Percentiles rank a stretch among this genome's conserved stretches.
Evolutionary conservation across 225 moss, liverwort and hornwort species (phyloP).

Genomic region (Physcomitrellopsis africana): DNA sequence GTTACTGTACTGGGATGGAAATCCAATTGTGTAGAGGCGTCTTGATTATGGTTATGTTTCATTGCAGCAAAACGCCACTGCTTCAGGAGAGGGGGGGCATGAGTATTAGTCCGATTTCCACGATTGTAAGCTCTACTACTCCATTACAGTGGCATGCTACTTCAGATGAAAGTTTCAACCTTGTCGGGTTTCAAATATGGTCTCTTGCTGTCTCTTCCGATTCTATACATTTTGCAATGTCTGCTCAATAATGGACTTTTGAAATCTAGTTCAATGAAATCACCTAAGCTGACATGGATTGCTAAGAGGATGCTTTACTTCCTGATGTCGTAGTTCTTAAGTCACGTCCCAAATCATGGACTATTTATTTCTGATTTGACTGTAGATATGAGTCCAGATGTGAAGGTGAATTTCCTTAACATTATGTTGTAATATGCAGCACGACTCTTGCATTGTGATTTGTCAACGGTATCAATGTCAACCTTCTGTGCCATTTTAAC

Average conservation of each 20-base stretch:
- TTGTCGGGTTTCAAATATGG: too few relatives aligned
- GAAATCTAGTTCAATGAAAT: too few relatives aligned
- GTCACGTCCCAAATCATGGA: too few relatives aligned
- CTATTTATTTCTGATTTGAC: too few relatives aligned
- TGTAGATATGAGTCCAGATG: too few relatives aligned
- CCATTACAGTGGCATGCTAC: not conserved
- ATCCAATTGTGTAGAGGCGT: slow-evolving; percentile 3
- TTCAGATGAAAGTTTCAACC: not conserved
- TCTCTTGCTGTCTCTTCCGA: too few relatives aligned
- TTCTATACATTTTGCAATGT: too few relatives aligned
- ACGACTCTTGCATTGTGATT: not conserved
- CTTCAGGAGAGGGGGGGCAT: slow-evolving; percentile 35
- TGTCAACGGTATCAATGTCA: not conserved
- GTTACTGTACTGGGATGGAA: not conserved
- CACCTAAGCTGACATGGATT: too few relatives aligned
- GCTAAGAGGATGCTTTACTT: too few relatives aligned
- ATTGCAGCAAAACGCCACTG: slow-evolving; percentile 41
- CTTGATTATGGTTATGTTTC: slow-evolving; percentile 27
- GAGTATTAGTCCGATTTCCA: slow-evolving; percentile 35
- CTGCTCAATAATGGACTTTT: too few relatives aligned
- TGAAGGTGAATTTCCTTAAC: too few relatives aligned
- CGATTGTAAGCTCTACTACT: slow-evolving; percentile 45
- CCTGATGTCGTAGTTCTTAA: not conserved
- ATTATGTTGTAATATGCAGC: not conserved
- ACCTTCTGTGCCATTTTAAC: slow-evolving; percentile 3